Evolutionary conservation across 768 basidiomycete species (phyloP), one percentile per base, ranked within the genome.

Genomic region (Wakefieldia striispora): DNA sequence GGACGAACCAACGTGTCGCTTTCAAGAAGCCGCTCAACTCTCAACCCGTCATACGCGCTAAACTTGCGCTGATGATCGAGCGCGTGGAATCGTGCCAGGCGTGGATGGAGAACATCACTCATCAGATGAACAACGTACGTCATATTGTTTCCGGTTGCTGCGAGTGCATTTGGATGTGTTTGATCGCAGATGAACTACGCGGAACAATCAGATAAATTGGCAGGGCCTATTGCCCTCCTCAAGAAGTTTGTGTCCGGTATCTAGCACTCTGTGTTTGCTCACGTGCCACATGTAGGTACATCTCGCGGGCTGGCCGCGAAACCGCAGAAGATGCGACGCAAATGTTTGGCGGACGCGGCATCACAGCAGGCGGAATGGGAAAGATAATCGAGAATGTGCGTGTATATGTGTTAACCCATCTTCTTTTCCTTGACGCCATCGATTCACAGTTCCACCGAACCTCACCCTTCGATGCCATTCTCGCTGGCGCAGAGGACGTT

Each of bases 301-400:
- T 88, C 26, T 83, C 87, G 11, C 74, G 77, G 34, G 76, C 80
- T 24, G 67, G 70, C 21, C 70, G 72, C 26, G 74, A 75, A 55
- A 77, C 77, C 7, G 76, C 79, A 10, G 68, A 75, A 75, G 90
- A 92, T 52, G 85, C 90, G 6, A 83, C 86, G 1, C 86, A 89
- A 67, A 79, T 95, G 31, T 95, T 95, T 50, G 94, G 93, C 45
- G 95, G 95, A 16, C 81, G 95, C 17, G 90, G 85, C 21, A 75
- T 97, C 56, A 97, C 95, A 0, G 75, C 78, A 38, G 84, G 89
- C 5, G 92, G 93, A 8, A 90, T 93, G 89, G 92, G 92, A 52
- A 85, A 81, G 68, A 67, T 84, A 38, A 78, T 92, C 50, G 91
- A 93, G 67, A 90, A 88, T 54, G 88, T 88, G 61, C 42, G 82